Evolutionary conservation across 2,329 filamentous ascomycete genomes (phyloP), one percentile per base, ranked within the genome.

Genomic region (Alternaria dauci): DNA sequence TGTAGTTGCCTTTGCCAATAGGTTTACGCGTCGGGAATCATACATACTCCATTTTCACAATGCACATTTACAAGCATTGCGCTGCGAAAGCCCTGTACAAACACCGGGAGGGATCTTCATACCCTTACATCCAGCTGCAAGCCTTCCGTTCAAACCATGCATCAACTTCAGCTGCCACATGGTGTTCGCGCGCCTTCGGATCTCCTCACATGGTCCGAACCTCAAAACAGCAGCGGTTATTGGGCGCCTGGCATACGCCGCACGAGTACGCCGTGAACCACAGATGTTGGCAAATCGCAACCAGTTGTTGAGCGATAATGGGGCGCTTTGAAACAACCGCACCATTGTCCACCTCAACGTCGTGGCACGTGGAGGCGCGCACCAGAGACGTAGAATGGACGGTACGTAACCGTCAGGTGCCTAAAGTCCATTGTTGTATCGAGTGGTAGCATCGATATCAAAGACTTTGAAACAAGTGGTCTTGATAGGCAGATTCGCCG

Each of bases 121-220:
- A 53, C 20, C 26, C 14, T 18, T 53, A 25, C 26, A 18, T 23
- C 14, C 34, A 44, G 34, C 32, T 39, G 52, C n/a, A 47, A 41
- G 42, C 43, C 42, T 26, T 38, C 23, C 16, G 30, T 48, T 26
- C 42, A 25, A 2, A 12, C 20, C 32, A 36, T 48, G 46, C 46
- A 48, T 18, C 8, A 25, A 18, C 8, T 36, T 46, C 52, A 47
- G 30, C 42, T 20, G 42, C 30, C 20, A 55, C 38, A 30, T 47
- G 16, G 16, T 36, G 52, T 55, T 55, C 42, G 25, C 43, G 44
- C 47, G 12, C 52, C 16, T 57, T 32, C 61, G 57, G 61, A 52
- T 63, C 61, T 63, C 61, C 61, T 50, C 57, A 53, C 38, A 36
- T 46, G 14, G n/a, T 39, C 56, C 60, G 52, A 42, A 47, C 26